These are phyloP conservation scores for Starmerella gropengiesseri DNA, from an alignment of 805 yeast species.

Conservation along the genomic window DNA sequence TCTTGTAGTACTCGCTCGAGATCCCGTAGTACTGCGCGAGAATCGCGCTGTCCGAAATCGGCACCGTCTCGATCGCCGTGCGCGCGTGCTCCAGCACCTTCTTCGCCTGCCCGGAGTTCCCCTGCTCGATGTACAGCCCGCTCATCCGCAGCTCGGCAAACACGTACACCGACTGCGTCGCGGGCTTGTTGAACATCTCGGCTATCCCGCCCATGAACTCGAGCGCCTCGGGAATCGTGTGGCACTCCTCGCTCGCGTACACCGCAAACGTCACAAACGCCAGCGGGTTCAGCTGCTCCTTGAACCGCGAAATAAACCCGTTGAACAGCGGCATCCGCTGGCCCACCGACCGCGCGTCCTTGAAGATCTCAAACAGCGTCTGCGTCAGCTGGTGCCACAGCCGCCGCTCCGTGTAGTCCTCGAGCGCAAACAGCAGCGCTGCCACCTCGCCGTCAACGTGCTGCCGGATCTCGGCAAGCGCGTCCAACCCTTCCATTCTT, in stretches of 20 bases:
- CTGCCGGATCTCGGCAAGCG: slow-evolving; percentile 51
- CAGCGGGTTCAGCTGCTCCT: slow-evolving; percentile 64
- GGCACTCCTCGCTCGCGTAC: slow-evolving; percentile 37
- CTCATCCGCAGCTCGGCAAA: slow-evolving; percentile 65
- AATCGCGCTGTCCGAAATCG: slow-evolving; percentile 47
- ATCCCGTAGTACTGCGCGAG: slow-evolving; percentile 77
- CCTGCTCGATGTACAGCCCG: slow-evolving; percentile 49
- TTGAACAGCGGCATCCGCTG: slow-evolving; percentile 58
- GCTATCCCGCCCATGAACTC: slow-evolving; percentile 38
- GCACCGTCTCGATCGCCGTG: slow-evolving; percentile 45
- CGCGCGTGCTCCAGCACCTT: slow-evolving; percentile 54
- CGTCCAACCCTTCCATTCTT: slow-evolving; percentile 34
- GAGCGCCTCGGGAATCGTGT: slow-evolving; percentile 40
- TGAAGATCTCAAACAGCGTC: slow-evolving; percentile 50
- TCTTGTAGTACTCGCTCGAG: slow-evolving; percentile 62
- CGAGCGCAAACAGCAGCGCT: slow-evolving; percentile 55
- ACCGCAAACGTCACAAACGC: slow-evolving; percentile 68
- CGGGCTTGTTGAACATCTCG: slow-evolving; percentile 36
- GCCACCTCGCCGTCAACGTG: slow-evolving; percentile 57
- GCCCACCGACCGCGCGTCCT: slow-evolving; percentile 39
- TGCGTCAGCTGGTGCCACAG: slow-evolving; percentile 91
- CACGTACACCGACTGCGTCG: slow-evolving; percentile 35
- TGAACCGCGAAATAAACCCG: slow-evolving; percentile 56
- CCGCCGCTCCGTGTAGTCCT: slow-evolving; percentile 76
- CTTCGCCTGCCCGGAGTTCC: slow-evolving; percentile 49